Percentiles rank a stretch among this genome's conserved stretches.
phyloP scores from a whole-genome alignment of 768 basidiomycete genomes.

The Mycena sanguinolenta region DNA sequence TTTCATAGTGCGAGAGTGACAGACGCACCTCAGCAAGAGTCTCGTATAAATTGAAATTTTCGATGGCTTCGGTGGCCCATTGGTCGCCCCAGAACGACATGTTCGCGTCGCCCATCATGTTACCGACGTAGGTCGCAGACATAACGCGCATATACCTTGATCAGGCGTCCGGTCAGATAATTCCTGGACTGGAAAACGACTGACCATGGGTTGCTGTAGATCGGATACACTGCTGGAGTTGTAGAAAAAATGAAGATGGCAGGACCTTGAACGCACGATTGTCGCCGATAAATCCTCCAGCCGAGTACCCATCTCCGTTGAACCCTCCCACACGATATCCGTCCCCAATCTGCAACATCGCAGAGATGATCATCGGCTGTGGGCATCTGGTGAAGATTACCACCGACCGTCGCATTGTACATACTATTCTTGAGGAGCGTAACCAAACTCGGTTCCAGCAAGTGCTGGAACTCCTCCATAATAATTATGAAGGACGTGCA shows the following conservation, averaged over 20 bases:
- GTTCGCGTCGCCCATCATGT: slow-evolving; percentile 46
- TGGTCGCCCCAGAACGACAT: slow-evolving; percentile 49
- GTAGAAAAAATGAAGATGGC: too few relatives aligned
- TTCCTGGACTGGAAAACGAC: background rate
- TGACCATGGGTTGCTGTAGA: slow-evolving; percentile 48
- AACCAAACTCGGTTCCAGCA: slow-evolving; percentile 43
- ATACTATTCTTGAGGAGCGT: slow-evolving; percentile 45
- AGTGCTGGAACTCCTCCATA: slow-evolving; percentile 47
- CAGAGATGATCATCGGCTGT: too few relatives aligned
- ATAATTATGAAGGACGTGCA: slow-evolving; percentile 48
- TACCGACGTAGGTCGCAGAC: slow-evolving; percentile 48
- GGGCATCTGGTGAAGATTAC: slow-evolving; percentile 11
- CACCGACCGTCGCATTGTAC: slow-evolving; percentile 50
- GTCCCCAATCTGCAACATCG: slow-evolving; percentile 45
- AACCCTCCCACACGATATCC: slow-evolving; percentile 48
- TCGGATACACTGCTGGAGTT: slow-evolving; percentile 41
- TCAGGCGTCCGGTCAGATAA: background rate
- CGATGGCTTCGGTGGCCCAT: slow-evolving; percentile 46
- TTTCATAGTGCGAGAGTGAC: background rate
- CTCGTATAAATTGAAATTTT: slow-evolving; percentile 43
- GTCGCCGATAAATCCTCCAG: slow-evolving; percentile 47
- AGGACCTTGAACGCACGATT: slow-evolving; percentile 44
- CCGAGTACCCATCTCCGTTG: slow-evolving; percentile 47
- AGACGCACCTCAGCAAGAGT: slow-evolving; percentile 48
- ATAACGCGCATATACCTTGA: slow-evolving; percentile 49